Evolutionary conservation across 352 stramenopile species (phyloP), one percentile per base, ranked within the genome.

Genomic region (Pythium sp.): DNA sequence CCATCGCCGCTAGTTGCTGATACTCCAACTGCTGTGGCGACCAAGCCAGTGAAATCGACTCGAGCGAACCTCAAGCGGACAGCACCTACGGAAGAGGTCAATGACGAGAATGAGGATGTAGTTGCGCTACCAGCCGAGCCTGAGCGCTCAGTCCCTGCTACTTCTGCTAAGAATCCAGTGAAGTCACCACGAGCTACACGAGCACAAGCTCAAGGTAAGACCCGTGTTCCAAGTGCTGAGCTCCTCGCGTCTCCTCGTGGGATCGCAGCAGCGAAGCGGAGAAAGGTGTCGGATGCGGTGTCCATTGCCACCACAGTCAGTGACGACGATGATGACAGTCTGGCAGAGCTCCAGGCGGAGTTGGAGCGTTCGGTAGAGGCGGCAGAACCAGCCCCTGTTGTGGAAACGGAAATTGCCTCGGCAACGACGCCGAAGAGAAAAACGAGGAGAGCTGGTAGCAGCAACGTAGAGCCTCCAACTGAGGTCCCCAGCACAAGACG

Each of bases 291-390:
- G 49, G 73, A 71, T 24, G 58, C 67, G 3, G 58, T 67, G 8
- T 78, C 69, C 30, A 55, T 56, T 6, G 65, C 62, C 1, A 67
- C 68, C 15, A 74, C 71, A 3, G 70, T 77, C 34, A 78, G 26
- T 18, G 54, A 59, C 34, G 54, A 67, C 60, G 77, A 76, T 57
- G 51, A 58, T n/a, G 70, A 70, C 9, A 56, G 69, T 2, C 62
- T 82, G 30, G 67, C 56, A 15, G 74, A 79, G 46, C 67, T 82
- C 5, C 49, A 86, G 69, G 70, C 67, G 12, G 69, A 83, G 53
- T 38, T 83, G 9, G 59, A 43, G n/a, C 36, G 56, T n/a, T 64
- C 59, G 26, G 26, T 38, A 9, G 7, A 15, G 3, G 34, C 14
- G 24, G 28, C 32, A 59, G 28, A 38, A 12, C 28, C 28, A 26